These are phyloP conservation scores for Juglanconis juglandina DNA, from an alignment of 2,329 filamentous ascomycete species.

Conservation along the genomic window DNA sequence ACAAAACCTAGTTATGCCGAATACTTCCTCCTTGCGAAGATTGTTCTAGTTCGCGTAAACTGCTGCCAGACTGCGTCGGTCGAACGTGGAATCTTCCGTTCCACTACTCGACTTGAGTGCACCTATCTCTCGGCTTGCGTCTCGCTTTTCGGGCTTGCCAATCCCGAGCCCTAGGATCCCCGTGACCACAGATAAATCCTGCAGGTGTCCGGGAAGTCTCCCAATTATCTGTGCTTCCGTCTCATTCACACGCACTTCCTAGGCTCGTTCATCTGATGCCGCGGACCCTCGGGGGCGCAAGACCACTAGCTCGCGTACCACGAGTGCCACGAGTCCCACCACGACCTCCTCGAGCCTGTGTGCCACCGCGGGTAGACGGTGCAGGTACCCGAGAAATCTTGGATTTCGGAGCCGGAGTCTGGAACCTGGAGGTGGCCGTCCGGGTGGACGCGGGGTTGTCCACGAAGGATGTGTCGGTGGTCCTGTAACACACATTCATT, in stretches of 20 bases:
- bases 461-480: constrained; percentile 86
- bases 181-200: no score
- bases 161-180: no score
- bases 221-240: neutral
- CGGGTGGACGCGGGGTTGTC: constrained; percentile 69
- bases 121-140: no score
- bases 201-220: no score
- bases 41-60: no score
- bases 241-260: neutral
- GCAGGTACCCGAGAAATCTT: constrained; percentile 47
- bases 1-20: no score
- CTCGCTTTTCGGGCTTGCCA: no score
- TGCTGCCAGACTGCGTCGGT: no score
- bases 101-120: no score
- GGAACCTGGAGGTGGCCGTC: constrained; percentile 45
- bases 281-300: constrained; percentile 44
- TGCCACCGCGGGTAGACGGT: constrained; percentile 38
- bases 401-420: constrained; percentile 33
- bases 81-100: no score
- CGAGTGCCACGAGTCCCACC: constrained; percentile 32
- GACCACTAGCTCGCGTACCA: constrained; percentile 40
- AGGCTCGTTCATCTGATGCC: constrained; percentile 37
- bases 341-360: constrained; percentile 33
- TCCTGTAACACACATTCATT: constrained; percentile 49
- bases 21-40: no score